Evolutionary conservation across 345 rosid genomes (phyloP).

Genomic region (Zanthoxylum bungeanum): DNA sequence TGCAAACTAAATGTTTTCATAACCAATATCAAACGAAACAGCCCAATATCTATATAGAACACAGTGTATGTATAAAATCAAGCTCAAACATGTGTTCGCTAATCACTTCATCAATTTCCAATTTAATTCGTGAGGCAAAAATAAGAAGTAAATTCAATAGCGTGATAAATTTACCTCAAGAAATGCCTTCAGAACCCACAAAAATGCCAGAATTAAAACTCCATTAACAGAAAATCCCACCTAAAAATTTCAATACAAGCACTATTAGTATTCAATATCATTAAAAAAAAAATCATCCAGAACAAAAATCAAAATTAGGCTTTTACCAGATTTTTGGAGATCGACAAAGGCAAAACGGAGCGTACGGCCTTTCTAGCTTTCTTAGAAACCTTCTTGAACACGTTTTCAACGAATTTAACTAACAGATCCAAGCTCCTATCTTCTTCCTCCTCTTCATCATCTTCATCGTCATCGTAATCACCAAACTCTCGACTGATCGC

Average conservation of each 20-base stretch:
- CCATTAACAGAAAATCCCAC: constrained; percentile 89
- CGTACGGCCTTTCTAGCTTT: constrained; percentile 82
- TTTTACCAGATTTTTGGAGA: constrained; percentile 59
- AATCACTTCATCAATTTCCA: background rate
- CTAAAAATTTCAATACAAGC: constrained; percentile 31
- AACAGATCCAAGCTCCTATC: constrained; percentile 86
- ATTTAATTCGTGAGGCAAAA: background rate
- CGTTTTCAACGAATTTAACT: constrained; percentile 62
- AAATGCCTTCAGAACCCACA: constrained; percentile 90
- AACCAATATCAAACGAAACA: background rate
- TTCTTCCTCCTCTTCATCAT: constrained; percentile 65
- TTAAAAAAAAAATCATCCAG: background rate
- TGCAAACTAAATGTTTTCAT: background rate
- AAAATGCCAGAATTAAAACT: constrained; percentile 67
- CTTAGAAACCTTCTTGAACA: constrained; percentile 66
- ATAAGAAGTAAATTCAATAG: background rate
- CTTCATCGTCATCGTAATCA: constrained; percentile 43
- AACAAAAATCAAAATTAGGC: background rate
- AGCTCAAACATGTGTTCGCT: background rate
- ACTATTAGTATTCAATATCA: background rate
- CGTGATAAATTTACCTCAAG: constrained; percentile 58
- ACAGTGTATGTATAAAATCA: background rate
- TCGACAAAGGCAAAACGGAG: constrained; percentile 66
- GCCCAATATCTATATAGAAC: background rate
- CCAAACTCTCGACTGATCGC: constrained; percentile 47